These are phyloP conservation scores for Fusarium kyushuense DNA, from an alignment of 2,329 filamentous ascomycete species.

Conservation along the genomic window DNA sequence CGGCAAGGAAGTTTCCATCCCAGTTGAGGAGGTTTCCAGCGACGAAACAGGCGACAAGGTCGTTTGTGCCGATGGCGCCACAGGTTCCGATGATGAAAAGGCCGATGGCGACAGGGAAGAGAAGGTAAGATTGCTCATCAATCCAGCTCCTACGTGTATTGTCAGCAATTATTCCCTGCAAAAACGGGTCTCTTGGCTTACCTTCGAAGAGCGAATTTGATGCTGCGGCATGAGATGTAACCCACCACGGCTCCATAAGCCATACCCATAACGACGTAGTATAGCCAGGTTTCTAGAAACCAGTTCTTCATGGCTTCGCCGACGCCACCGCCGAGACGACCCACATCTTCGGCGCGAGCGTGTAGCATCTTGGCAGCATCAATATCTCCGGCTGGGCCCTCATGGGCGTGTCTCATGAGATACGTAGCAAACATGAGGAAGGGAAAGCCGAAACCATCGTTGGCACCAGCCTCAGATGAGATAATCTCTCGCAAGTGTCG, in stretches of 20 bases:
- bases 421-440: constrained; percentile 61
- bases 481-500: constrained; percentile 70
- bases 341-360: constrained; percentile 53
- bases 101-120: constrained; percentile 65
- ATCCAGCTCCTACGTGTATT: constrained; percentile 61
- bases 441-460: constrained; percentile 72
- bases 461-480: constrained; percentile 70
- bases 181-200: constrained; percentile 8
- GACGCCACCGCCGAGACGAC: constrained; percentile 64
- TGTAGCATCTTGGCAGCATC: constrained; percentile 22
- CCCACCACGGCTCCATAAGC: constrained; percentile 66
- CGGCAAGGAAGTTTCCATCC: constrained; percentile 69
- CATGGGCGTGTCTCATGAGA: constrained; percentile 19
- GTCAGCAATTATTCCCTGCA: not conserved
- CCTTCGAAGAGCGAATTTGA: constrained; percentile 58
- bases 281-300: constrained; percentile 70
- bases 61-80: constrained; percentile 68
- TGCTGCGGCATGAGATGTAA: constrained; percentile 58
- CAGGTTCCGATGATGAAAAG: constrained; percentile 70
- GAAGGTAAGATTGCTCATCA: constrained; percentile 65
- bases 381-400: not conserved
- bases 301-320: constrained; percentile 66
- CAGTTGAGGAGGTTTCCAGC: constrained; percentile 71
- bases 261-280: constrained; percentile 66
- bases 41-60: constrained; percentile 70